These are phyloP conservation scores for Suillus ampliporus DNA, from an alignment of 768 basidiomycete species.

Conservation along the genomic window DNA sequence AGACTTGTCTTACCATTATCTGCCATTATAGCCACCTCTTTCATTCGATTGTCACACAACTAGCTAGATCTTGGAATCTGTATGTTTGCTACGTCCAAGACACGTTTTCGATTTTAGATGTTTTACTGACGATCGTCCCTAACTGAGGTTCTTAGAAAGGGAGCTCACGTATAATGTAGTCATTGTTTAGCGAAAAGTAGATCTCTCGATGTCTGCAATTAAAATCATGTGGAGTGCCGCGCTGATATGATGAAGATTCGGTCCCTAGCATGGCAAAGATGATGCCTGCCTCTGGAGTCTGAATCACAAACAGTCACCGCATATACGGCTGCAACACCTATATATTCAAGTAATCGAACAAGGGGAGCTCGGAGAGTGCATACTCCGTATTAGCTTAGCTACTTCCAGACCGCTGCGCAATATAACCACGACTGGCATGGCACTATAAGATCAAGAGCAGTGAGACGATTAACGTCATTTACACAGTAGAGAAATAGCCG, in stretches of 20 bases:
- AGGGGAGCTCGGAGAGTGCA: neutral
- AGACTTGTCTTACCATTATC: constrained; percentile 4
- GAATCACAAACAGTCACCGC: no score
- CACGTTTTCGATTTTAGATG: constrained; percentile 6
- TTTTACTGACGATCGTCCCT: neutral
- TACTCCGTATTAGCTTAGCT: no score
- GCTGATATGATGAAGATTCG: neutral
- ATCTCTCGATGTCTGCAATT: neutral
- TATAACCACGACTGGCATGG: neutral
- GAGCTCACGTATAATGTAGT: neutral
- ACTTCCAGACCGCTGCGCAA: neutral
- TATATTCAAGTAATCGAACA: neutral
- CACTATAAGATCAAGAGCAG: neutral
- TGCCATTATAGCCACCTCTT: constrained; percentile 11
- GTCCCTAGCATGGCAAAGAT: neutral
- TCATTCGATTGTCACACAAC: constrained; percentile 10
- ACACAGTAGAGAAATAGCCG: no score
- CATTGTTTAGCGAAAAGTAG: neutral
- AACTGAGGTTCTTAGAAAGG: neutral
- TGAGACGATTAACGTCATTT: no score
- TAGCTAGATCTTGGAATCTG: constrained; percentile 12
- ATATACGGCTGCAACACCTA: no score
- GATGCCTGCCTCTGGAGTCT: no score
- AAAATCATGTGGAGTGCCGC: neutral
- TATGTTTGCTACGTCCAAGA: constrained; percentile 6